Base-by-base conservation (phyloP, 2,329 filamentous ascomycete genomes). In the Podosphaera leucotricha region DNA sequence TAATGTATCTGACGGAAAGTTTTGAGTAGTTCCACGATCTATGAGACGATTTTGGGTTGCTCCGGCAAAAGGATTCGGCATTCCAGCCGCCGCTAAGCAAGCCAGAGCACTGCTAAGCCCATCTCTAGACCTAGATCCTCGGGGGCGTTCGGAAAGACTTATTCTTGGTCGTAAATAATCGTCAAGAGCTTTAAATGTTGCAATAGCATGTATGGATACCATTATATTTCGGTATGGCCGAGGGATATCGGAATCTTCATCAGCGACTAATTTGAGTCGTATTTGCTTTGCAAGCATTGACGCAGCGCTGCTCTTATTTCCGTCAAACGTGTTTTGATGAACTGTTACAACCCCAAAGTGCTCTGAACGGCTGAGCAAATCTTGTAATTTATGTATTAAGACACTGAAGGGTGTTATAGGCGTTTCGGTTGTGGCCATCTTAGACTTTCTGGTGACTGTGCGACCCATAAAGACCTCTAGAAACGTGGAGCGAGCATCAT, bases 281-380 rank as follows among this genome's bases (percentile, higher is more conserved):
- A 98, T 78, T 56, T 98, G 90, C 60, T 95, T 95, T 3, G 85
- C 86, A 5, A 98, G 69, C 86, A 98, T 94, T 0, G 87, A 92
- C 0, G 87, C 79, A 19, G 87, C 84, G 56, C 83, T 94, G 60
- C 79, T 92, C 47, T 86, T 76, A 52, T 83, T 92, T 44, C 80
- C 83, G 58, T 94, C 87, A 53, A 87, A 81, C 4, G 82, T 78
- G 53, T 92, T 92, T 49, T 92, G 81, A 59, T 92, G 84, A 45
- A 95, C 86, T 6, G 90, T 98, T 48, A 93, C 74, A 38, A 98
- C 87, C 58, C 98, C 90, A 54, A 95, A 98, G 65, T 95, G 86
- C 64, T 98, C 90, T 28, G 87, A 92, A 52, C 90, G 77, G 65
- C 90, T 98, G 46, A 98, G 71, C 46, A 98, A 66, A 62, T 98